A percentile compares a stretch with the other conserved stretches of the same genome.
Evolutionary conservation across 2,329 filamentous ascomycete genomes (phyloP).

Genomic region (Sodiomyces alkalinus): DNA sequence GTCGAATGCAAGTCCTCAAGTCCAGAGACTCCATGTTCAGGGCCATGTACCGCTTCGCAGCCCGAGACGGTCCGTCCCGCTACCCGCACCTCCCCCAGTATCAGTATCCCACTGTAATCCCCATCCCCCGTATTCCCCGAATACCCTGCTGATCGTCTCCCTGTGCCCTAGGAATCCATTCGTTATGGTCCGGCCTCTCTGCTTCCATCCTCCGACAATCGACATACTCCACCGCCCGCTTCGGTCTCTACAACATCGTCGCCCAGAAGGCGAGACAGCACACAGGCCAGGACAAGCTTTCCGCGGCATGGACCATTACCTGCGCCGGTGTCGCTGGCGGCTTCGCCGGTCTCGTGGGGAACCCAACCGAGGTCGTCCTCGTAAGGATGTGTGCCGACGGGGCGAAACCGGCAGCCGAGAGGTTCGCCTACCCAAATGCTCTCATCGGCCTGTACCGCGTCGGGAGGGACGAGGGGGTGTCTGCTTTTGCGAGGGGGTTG

Average conservation of each 20-base stretch:
- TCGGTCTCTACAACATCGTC: slow-evolving; percentile 23
- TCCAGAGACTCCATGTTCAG: slow-evolving; percentile 23
- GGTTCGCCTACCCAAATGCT: slow-evolving; percentile 23
- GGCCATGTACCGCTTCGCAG: slow-evolving; percentile 21
- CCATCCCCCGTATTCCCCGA: neutral
- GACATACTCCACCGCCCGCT: slow-evolving; percentile 28
- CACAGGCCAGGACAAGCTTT: slow-evolving; percentile 15
- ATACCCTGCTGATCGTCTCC: neutral
- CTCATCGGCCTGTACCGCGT: slow-evolving; percentile 18
- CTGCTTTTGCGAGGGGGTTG: slow-evolving; percentile 21
- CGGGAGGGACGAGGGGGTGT: slow-evolving; percentile 21
- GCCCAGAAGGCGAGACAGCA: slow-evolving; percentile 13
- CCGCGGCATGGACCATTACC: slow-evolving; percentile 18
- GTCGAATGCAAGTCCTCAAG: slow-evolving; percentile 28
- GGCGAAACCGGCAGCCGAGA: slow-evolving; percentile 18
- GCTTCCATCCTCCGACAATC: slow-evolving; percentile 27
- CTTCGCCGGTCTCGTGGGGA: slow-evolving; percentile 27
- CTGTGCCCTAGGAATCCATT: slow-evolving; percentile 24
- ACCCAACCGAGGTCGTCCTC: slow-evolving; percentile 26
- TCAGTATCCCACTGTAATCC: too few species aligned
- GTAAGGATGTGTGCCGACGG: slow-evolving; percentile 31
- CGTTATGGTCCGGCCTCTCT: slow-evolving; percentile 26
- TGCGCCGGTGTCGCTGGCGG: slow-evolving; percentile 25
- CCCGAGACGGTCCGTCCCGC: slow-evolving; percentile 18
- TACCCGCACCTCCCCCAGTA: neutral